Conservation (phyloP, 768 basidiomycete genomes). For the Tricholoma furcatifolium region DNA sequence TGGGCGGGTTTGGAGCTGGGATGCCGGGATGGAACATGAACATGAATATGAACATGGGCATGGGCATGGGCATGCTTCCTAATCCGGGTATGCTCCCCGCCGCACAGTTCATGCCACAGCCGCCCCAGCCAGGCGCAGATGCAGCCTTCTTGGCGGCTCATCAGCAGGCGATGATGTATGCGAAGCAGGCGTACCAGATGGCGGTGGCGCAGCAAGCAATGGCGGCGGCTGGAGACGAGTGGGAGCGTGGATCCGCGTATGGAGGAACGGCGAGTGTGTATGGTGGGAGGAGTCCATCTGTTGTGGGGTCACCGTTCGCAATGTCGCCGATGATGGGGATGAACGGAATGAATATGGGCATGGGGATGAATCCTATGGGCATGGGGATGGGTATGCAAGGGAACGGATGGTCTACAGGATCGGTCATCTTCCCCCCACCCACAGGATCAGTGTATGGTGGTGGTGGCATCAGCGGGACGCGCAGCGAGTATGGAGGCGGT, state of each 20-base stretch:
- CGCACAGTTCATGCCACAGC: conserved; percentile 42
- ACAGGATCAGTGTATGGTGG: conserved; percentile 60
- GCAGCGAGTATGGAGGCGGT: conserved; percentile 59
- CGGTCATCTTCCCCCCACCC: conserved; percentile 49
- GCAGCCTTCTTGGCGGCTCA: conserved; percentile 69
- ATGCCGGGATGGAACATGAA: conserved; percentile 19
- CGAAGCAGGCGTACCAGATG: conserved; percentile 89
- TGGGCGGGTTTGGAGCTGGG: conserved; percentile 30
- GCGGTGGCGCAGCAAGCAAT: conserved; percentile 90
- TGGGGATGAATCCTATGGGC: conserved; percentile 30
- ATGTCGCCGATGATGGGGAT: conserved; percentile 32
- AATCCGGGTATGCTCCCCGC: conserved; percentile 39
- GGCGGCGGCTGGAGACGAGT: conserved; percentile 86
- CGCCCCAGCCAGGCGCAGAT: conserved; percentile 34
- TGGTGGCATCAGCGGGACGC: conserved; percentile 38
- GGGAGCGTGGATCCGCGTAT: conserved; percentile 73
- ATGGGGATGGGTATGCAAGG: conserved; percentile 37
- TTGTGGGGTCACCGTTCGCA: conserved; percentile 30
- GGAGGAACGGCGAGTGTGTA: conserved; percentile 40
- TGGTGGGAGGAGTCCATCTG: conserved; percentile 34
- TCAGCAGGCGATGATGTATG: conserved; percentile 83
- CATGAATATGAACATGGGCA: conserved; percentile 24
- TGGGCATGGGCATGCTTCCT: conserved; percentile 17
- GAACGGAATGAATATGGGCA: conserved; percentile 35
- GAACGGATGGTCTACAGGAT: conserved; percentile 44